Conservation (phyloP, 2,329 filamentous ascomycete species). For the Ceratocystis alfenasii region DNA sequence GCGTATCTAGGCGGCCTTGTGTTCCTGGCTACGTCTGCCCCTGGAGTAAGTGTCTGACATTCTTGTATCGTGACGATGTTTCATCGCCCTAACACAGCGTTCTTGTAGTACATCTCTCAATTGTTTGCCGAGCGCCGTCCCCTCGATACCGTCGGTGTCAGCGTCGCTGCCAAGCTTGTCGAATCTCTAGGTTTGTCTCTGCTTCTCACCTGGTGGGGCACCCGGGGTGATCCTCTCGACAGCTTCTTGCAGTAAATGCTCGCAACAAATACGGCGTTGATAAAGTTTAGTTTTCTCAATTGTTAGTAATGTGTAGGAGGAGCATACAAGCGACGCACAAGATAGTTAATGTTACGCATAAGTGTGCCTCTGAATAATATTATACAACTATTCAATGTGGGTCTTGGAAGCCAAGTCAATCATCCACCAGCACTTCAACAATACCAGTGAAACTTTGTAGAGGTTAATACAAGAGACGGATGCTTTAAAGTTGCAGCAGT, state of each 20-base stretch:
- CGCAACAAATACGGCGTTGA: not conserved
- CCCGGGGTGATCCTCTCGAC: constrained; percentile 82
- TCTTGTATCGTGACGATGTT: too few relatives aligned
- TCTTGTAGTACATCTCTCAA: constrained; percentile 64
- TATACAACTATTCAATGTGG: not conserved
- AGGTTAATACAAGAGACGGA: not conserved
- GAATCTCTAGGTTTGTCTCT: constrained; percentile 87
- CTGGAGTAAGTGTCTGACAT: constrained; percentile 50
- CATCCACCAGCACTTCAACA: too few relatives aligned
- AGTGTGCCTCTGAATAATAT: constrained; percentile 11
- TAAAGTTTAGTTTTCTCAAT: not conserved
- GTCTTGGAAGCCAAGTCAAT: too few relatives aligned
- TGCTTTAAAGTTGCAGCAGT: constrained; percentile 18
- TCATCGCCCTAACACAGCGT: not conserved
- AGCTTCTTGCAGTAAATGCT: constrained; percentile 29
- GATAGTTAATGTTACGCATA: not conserved
- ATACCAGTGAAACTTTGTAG: too few relatives aligned
- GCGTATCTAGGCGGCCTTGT: constrained; percentile 84
- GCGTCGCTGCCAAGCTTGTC: constrained; percentile 69
- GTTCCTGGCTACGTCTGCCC: constrained; percentile 83
- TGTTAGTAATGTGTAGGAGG: constrained; percentile 17
- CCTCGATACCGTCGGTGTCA: constrained; percentile 77
- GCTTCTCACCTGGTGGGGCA: constrained; percentile 97
- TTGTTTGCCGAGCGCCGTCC: constrained; percentile 85
- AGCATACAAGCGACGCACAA: constrained; percentile 1